Base-by-base conservation (phyloP, 805 yeast genomes). In the Jamesozyma gamospora region DNA sequence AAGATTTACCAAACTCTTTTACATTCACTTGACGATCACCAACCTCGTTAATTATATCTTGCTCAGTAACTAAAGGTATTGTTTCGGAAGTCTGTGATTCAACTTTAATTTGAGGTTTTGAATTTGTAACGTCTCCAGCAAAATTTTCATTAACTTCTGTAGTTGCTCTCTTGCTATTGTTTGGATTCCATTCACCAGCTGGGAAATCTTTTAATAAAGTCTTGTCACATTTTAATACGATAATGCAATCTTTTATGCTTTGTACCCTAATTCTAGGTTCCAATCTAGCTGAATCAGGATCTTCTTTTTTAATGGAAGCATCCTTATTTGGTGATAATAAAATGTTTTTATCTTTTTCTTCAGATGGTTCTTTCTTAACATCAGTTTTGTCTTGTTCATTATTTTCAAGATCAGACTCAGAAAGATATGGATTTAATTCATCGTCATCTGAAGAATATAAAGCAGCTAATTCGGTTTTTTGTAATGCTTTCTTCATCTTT, bases 121-220 rank as follows among this genome's bases (percentile, higher is more conserved):
- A n/a, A 50, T 45, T 1, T 68, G 63, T 4, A 64, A 48, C 32
- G 4, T 10, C 24, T 7, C 17, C 34, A 12, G 25, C 28, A n/a
- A 15, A 19, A 18, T 28, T 28, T 4, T 41, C 45, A 24, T 21
- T 19, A 6, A 3, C 18, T 32, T 50, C 64, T 40, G 58, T 57
- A 46, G 47, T 56, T 37, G 49, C 67, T 16, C 59, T 63, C 48
- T 57, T 72, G 10, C 66, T 67, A 11, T 36, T 42, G 27, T 58
- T 56, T 17, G 95, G 90, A 60, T 80, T 80, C 96, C 96, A 88
- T 39, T 77, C 83, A 21, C 95, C 95, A 15, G 58, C 64, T 2
- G 92, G 92, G 63, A 87, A 86, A 28, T 72, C 72, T 14, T 63
- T 57, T 43, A 88, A 67, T 13, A 82, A 67, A 29, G 69, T 67